Evolutionary conservation across 768 basidiomycete species (phyloP).

Genomic region (Lactarius vividus): DNA sequence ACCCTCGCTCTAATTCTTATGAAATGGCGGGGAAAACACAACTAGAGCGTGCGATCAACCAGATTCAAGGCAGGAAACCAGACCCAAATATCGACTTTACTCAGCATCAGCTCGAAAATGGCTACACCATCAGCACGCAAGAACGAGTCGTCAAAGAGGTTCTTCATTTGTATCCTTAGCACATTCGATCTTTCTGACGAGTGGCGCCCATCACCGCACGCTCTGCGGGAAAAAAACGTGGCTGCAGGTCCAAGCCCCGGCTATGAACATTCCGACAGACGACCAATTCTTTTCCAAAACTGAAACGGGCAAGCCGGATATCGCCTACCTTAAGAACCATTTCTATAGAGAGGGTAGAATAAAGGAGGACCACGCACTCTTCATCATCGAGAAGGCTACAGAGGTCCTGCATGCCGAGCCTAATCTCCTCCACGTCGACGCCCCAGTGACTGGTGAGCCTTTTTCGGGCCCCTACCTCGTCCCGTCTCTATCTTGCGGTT

Average conservation of each 20-base stretch:
- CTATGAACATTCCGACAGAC: slow-evolving; percentile 86
- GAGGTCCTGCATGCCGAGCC: slow-evolving; percentile 81
- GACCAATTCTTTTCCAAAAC: slow-evolving; percentile 88
- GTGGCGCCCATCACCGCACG: not conserved
- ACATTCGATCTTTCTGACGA: not conserved
- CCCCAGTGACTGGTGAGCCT: slow-evolving; percentile 88
- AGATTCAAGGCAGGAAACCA: slow-evolving; percentile 51
- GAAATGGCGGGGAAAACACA: slow-evolving; percentile 39
- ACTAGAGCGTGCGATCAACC: slow-evolving; percentile 63
- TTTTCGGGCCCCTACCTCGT: not conserved
- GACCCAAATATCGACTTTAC: slow-evolving; percentile 82
- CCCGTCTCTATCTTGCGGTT: slow-evolving; percentile 27
- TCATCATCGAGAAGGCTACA: slow-evolving; percentile 86
- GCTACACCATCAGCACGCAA: slow-evolving; percentile 85
- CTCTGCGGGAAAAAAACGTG: slow-evolving; percentile 6
- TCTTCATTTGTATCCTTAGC: slow-evolving; percentile 29
- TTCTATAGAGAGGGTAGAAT: slow-evolving; percentile 95
- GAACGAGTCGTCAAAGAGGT: slow-evolving; percentile 98
- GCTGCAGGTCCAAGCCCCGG: slow-evolving; percentile 91
- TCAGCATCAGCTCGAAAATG: slow-evolving; percentile 90
- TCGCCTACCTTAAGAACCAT: slow-evolving; percentile 97
- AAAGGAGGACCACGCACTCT: slow-evolving; percentile 92
- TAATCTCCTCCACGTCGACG: slow-evolving; percentile 92
- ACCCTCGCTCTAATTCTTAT: not conserved
- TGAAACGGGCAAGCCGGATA: slow-evolving; percentile 88